Evolutionary conservation across 2,329 filamentous ascomycete species (phyloP).

Genomic region (Clarireedia homoeocarpa): DNA sequence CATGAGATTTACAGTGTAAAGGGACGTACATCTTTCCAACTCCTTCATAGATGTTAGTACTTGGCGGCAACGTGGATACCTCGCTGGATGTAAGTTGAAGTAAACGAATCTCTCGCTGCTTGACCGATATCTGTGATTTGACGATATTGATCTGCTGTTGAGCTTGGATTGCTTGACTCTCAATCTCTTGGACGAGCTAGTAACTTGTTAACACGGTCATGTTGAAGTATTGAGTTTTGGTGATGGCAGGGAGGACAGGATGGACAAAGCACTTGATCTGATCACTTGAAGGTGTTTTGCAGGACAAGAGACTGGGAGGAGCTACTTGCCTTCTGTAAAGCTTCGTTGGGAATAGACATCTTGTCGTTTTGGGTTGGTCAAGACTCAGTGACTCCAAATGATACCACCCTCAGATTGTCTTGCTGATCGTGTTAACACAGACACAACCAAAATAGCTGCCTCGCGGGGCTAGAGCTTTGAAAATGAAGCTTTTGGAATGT

Average conservation of each 20-base stretch:
- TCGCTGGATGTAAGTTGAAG: constrained; percentile 82
- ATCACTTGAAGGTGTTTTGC: constrained; percentile 4
- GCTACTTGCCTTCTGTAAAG: constrained; percentile 71
- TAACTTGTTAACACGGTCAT: constrained; percentile 2
- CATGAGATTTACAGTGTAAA: background rate
- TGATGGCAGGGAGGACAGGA: background rate
- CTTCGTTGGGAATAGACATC: constrained; percentile 94
- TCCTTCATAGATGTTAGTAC: constrained; percentile 84
- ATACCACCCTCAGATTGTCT: background rate
- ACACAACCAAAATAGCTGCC: too few relatives aligned
- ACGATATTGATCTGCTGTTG: constrained; percentile 89
- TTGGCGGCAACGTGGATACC: constrained; percentile 63
- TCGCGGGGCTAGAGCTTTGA: too few relatives aligned
- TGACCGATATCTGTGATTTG: constrained; percentile 73
- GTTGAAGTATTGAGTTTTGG: background rate
- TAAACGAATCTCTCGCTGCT: constrained; percentile 83
- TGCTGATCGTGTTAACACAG: too few relatives aligned
- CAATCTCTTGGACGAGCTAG: constrained; percentile 87
- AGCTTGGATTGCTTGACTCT: constrained; percentile 77
- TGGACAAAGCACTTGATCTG: background rate
- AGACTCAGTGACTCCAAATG: background rate
- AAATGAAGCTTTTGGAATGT: too few relatives aligned
- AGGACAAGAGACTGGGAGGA: background rate
- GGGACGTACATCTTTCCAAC: constrained; percentile 84
- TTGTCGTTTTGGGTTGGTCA: constrained; percentile 19